These are phyloP conservation scores for Nosema muscidifuracis DNA, from an alignment of 371 early-diverging fungal genomes.

Conservation along the genomic window DNA sequence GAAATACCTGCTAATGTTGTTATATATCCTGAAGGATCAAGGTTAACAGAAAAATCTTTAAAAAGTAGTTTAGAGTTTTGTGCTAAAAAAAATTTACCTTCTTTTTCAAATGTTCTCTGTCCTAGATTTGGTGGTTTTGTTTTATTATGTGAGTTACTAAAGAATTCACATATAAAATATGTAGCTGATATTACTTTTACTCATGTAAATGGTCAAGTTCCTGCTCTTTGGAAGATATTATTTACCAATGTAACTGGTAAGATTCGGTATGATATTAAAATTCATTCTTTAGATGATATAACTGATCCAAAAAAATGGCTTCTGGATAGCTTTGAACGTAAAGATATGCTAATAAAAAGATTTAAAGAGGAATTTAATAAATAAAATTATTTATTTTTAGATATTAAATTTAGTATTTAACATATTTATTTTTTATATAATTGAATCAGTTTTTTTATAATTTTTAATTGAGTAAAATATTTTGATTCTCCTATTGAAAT, in stretches of 20 bases:
- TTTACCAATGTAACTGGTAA: constrained; percentile 23
- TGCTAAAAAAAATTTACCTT: constrained; percentile 64
- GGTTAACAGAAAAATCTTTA: constrained; percentile 38
- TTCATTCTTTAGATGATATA: constrained; percentile 25
- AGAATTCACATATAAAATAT: constrained; percentile 36
- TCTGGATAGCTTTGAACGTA: constrained; percentile 50
- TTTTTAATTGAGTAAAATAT: no score
- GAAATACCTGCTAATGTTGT: constrained; percentile 46
- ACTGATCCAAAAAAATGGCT: constrained; percentile 48
- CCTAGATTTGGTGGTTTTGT: constrained; percentile 74
- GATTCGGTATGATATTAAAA: constrained; percentile 36
- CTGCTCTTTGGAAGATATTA: constrained; percentile 40
- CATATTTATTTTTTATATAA: no score
- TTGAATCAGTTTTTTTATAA: no score
- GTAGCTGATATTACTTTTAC: constrained; percentile 59
- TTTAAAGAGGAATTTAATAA: constrained; percentile 37
- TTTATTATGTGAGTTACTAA: constrained; percentile 24
- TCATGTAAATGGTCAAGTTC: constrained; percentile 30
- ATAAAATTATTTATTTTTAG: no score
- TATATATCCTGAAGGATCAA: constrained; percentile 63
- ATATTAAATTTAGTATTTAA: no score
- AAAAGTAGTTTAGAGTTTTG: constrained; percentile 66
- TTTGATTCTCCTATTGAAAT: no score
- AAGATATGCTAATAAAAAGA: constrained; percentile 56
- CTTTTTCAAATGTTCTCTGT: constrained; percentile 68